Base-by-base conservation (phyloP, 179 eudicot genomes). In the Silene vulgaris region DNA sequence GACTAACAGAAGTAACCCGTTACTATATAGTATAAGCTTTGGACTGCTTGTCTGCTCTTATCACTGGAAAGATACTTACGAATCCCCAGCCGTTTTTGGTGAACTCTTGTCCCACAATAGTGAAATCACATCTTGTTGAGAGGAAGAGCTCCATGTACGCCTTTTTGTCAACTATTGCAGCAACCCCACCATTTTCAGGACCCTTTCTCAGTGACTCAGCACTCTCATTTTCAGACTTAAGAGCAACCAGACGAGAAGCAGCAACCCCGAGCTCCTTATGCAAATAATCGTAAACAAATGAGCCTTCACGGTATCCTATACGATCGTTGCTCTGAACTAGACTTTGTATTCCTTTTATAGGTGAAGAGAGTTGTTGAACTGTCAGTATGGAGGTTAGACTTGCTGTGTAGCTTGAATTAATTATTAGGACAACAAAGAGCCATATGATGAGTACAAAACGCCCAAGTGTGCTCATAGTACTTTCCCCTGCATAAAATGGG, bases 1-100 rank as follows among this genome's bases (percentile, higher is more conserved):
- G 69, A 14, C 4, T 12, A 30, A 32, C n/a, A 65, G 69, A 65
- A 40, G 8, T 3, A 30, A 30, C 32, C 48, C 6, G 13, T 9
- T 43, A 43, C 50, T 43, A 12, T 43, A 8, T 23, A 23, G 26
- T 23, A 23, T 43, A 43, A 43, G 13, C 50, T 43, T 43, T 43
- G 50, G 13, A 43, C 50, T 43, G 12, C 50, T 43, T 43, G 2
- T 43, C 50, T 43, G 50, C 50, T 8, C 50, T 43, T 43, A 8
- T 1, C 12, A 8, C 12, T 43, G 57, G 57, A 14, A 74, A 77
- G 71, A 14, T 71, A 84, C 96, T 90, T 85, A 91, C 92, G 83
- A 87, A 91, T 77, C 97, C 97, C 97, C 96, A 91, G 13, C 96
- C 96, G 67, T 62, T 90, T 78, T 75, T 88, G 76, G 93, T 89